Base-by-base conservation (phyloP, 2,329 filamentous ascomycete genomes). In the Pseudomassariella vexata region DNA sequence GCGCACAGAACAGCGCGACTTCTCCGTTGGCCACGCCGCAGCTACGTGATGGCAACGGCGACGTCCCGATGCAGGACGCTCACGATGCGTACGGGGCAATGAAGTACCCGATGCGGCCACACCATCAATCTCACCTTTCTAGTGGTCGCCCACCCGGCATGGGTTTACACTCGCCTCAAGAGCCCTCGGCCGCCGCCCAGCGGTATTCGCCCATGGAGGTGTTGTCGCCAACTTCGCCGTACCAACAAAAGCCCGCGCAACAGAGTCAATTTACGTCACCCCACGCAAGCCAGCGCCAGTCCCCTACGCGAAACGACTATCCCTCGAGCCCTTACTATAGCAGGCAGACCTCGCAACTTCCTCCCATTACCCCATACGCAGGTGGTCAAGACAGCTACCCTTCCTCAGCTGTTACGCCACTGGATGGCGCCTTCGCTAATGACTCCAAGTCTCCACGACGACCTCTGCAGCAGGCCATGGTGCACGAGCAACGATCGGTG, bases 181-280 rank as follows among this genome's bases (percentile, higher is more conserved):
- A 90, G 52, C 79, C 85, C 37, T 92, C 87, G 25, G 73, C 85
- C 30, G 86, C 87, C 36, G 85, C 88, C 38, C 85, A 94, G 57
- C 79, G 89, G 54, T 96, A 96, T 63, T 96, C 90, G 28, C 92
- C 90, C 42, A 95, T 95, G 89, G 90, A 95, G 57, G 76, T 79
- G 11, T 67, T 94, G 39, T 87, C 88, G 39, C 85, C 88, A 24
- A 78, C 82, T 20, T 82, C 85, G 35, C 80, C 87, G 20, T 94
- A 94, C 62, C 73, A 76, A 27, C 54, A 71, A 64, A 63, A 84
- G 67, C 56, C 76, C 68, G 40, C 76, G 65, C 52, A 28, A 15
- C 31, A 24, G 42, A 51, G 60, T 53, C 64, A 82, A 65, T 66
- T 69, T 57, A 48, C 66, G 46, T 59, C 65, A 55, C 59, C 71